Evolutionary conservation across 768 basidiomycete species (phyloP).

Genomic region (Trametes maxima): DNA sequence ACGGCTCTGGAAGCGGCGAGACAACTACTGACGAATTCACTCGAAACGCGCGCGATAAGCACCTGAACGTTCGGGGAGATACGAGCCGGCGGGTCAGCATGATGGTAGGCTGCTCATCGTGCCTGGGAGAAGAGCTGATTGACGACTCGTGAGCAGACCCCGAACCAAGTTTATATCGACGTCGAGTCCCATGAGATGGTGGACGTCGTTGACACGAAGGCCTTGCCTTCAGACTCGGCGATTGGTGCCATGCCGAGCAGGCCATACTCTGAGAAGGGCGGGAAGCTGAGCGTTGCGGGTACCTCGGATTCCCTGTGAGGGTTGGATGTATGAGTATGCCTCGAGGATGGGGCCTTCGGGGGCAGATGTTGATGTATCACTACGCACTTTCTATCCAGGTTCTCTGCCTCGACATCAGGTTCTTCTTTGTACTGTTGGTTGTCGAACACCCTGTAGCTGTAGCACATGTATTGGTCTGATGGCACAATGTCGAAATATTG

Average conservation of each 20-base stretch:
- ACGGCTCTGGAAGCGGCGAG: slow-evolving; percentile 23
- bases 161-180: slow-evolving; percentile 22
- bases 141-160: slow-evolving; percentile 1
- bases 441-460: too few relatives aligned
- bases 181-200: too few relatives aligned
- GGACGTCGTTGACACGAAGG: too few relatives aligned
- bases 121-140: neutral
- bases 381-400: too few relatives aligned
- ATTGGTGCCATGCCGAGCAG: slow-evolving; percentile 6
- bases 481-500: too few relatives aligned
- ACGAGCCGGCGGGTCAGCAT: slow-evolving; percentile 23
- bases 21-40: slow-evolving; percentile 16
- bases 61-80: slow-evolving; percentile 16
- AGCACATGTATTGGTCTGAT: too few relatives aligned
- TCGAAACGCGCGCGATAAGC: slow-evolving; percentile 12
- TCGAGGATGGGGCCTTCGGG: neutral
- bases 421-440: too few relatives aligned
- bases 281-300: slow-evolving; percentile 10
- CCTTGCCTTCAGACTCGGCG: neutral
- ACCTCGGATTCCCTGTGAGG: slow-evolving; percentile 10
- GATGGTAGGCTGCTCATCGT: slow-evolving; percentile 7
- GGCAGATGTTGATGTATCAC: neutral
- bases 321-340: too few relatives aligned
- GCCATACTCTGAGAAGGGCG: slow-evolving; percentile 18
- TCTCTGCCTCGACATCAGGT: slow-evolving; percentile 3